phyloP scores from a whole-genome alignment of 2,329 filamentous ascomycete species.

The Pochonia chlamydosporia region DNA sequence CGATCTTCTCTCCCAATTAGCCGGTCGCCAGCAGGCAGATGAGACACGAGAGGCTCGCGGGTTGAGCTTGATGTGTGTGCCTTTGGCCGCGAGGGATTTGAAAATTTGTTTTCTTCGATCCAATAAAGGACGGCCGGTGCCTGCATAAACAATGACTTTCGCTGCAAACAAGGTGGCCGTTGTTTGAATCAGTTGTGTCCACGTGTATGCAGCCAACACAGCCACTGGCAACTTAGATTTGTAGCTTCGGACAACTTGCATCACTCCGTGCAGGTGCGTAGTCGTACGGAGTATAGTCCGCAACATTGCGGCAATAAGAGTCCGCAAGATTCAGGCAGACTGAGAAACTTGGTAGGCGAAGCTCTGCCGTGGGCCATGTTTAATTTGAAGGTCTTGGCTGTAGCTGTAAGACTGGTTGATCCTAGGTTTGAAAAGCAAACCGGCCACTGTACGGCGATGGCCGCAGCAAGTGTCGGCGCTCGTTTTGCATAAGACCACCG shows the following conservation, averaged over 20 bases:
- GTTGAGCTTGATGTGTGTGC: neutral
- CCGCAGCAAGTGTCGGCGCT: neutral
- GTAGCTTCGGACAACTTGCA: too few relatives aligned
- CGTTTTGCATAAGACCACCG: neutral
- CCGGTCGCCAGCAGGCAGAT: neutral
- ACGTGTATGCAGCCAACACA: neutral
- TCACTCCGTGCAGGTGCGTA: too few relatives aligned
- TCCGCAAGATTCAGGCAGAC: too few relatives aligned
- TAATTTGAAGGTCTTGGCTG: conserved; percentile 3
- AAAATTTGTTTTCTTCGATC: neutral
- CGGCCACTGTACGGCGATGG: neutral
- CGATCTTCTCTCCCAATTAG: neutral
- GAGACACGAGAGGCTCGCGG: neutral
- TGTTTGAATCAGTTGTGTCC: neutral
- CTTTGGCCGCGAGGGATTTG: neutral
- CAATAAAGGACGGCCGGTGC: neutral
- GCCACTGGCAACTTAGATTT: neutral
- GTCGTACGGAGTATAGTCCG: too few relatives aligned
- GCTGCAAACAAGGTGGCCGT: neutral
- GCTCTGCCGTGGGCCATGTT: neutral
- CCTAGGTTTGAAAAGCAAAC: neutral
- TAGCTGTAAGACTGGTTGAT: neutral
- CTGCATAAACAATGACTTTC: neutral
- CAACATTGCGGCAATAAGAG: too few relatives aligned
- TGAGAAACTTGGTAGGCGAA: neutral